A percentile compares a stretch with the other conserved stretches of the same genome.
Conservation (phyloP, 306 rosid species). For the Prunus armeniaca region DNA sequence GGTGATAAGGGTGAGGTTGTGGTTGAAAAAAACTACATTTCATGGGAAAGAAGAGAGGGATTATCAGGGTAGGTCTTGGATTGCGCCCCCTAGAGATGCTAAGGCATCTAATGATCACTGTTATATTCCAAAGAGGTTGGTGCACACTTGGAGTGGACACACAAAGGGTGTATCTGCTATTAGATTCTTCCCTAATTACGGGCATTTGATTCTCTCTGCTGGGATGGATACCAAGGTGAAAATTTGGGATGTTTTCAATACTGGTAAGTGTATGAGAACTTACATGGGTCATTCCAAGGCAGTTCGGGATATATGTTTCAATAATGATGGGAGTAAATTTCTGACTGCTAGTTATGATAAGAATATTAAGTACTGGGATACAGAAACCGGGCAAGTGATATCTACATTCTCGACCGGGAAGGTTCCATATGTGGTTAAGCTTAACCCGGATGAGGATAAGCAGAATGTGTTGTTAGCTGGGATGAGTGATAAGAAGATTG, state of each 20-base stretch:
- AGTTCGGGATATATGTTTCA: slow-evolving; percentile 87
- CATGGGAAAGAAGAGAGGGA: slow-evolving; percentile 96
- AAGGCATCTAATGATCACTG: slow-evolving; percentile 88
- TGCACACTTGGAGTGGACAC: slow-evolving; percentile 99
- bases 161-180: slow-evolving; percentile 94
- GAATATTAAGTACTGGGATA: slow-evolving; percentile 98
- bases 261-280: slow-evolving; percentile 96
- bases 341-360: slow-evolving; percentile 91
- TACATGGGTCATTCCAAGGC: slow-evolving; percentile 93
- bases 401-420: slow-evolving; percentile 88
- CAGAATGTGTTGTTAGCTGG: slow-evolving; percentile 93
- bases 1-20: slow-evolving; percentile 74
- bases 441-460: slow-evolving; percentile 94
- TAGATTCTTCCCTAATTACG: slow-evolving; percentile 81
- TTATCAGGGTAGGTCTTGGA: slow-evolving; percentile 99
- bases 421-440: slow-evolving; percentile 89
- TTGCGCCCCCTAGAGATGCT: slow-evolving; percentile 87
- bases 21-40: slow-evolving; percentile 79
- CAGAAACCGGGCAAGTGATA: slow-evolving; percentile 94
- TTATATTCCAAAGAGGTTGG: slow-evolving; percentile 91
- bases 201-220: slow-evolving; percentile 89
- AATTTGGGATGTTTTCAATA: slow-evolving; percentile 97
- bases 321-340: slow-evolving; percentile 83
- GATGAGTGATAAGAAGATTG: slow-evolving; percentile 99
- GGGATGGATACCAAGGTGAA: slow-evolving; percentile 92